These are phyloP conservation scores for Lachnellula suecica DNA, from an alignment of 2,329 filamentous ascomycete genomes.

Conservation along the genomic window DNA sequence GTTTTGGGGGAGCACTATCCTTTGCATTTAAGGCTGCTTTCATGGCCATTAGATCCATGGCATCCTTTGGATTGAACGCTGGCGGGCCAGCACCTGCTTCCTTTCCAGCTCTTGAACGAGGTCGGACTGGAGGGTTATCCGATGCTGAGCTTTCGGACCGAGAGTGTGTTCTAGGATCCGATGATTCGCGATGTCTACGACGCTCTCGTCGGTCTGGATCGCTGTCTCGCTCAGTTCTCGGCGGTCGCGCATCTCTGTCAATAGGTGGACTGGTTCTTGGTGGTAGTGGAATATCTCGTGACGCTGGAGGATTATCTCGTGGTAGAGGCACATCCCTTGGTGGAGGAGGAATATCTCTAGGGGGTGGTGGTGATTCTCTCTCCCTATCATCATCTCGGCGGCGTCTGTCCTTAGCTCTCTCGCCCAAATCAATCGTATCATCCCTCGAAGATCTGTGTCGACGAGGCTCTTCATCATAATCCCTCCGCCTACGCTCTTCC, in stretches of 20 bases:
- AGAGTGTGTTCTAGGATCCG: slow-evolving; percentile 18
- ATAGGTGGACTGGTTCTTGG: slow-evolving; percentile 4
- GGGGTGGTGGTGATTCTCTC: not conserved
- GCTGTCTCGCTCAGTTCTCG: slow-evolving; percentile 22
- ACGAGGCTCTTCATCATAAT: slow-evolving; percentile 30
- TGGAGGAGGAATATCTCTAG: not conserved
- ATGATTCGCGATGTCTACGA: slow-evolving; percentile 7
- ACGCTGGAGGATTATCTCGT: slow-evolving; percentile 2
- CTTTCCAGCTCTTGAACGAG: slow-evolving; percentile 11
- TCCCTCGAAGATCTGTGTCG: slow-evolving; percentile 23
- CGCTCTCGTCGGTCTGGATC: slow-evolving; percentile 15
- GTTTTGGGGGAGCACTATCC: slow-evolving; percentile 12
- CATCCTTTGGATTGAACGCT: slow-evolving; percentile 34
- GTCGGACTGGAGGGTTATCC: slow-evolving; percentile 16
- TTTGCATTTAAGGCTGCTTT: slow-evolving; percentile 31
- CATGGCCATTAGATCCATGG: slow-evolving; percentile 32
- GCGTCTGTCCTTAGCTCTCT: slow-evolving; percentile 25
- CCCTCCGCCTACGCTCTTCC: slow-evolving; percentile 23
- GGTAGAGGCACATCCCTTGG: not conserved
- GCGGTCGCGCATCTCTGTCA: not conserved
- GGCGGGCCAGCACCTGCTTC: slow-evolving; percentile 21
- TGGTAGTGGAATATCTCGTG: slow-evolving; percentile 12
- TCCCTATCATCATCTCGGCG: slow-evolving; percentile 21
- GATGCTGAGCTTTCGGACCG: slow-evolving; percentile 25
- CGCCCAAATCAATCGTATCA: slow-evolving; percentile 21